Conservation (phyloP, 2,329 filamentous ascomycete genomes). For the Thyridium curvatum region DNA sequence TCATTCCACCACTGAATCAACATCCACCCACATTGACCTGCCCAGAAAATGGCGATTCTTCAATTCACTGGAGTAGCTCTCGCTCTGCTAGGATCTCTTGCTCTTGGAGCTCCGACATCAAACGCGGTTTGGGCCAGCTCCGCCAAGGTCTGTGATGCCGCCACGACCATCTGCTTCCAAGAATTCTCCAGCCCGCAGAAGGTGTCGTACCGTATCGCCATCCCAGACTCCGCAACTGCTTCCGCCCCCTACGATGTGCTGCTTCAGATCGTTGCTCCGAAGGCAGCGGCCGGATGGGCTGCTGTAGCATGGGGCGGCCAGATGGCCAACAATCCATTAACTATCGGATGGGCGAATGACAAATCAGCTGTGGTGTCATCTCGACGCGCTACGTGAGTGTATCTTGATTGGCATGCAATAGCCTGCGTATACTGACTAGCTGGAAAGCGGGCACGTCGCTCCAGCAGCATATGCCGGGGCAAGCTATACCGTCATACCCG, state of each 20-base stretch:
- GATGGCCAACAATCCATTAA: conserved; percentile 34
- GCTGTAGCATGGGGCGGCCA: conserved; percentile 32
- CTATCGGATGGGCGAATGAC: conserved; percentile 30
- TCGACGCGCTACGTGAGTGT: conserved; percentile 26
- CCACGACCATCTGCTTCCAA: conserved; percentile 19
- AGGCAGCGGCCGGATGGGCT: conserved; percentile 28
- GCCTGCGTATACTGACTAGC: too few species aligned
- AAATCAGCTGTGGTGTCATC: conserved; percentile 27
- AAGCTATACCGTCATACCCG: conserved; percentile 24
- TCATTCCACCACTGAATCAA: too few species aligned
- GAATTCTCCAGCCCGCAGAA: conserved; percentile 17
- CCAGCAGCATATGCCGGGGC: conserved; percentile 24
- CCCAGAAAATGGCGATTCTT: too few species aligned
- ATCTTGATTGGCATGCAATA: too few species aligned
- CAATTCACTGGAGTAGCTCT: too few species aligned
- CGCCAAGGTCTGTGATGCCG: conserved; percentile 19
- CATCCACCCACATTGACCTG: too few species aligned
- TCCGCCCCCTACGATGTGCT: conserved; percentile 25
- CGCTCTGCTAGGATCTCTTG: too few species aligned
- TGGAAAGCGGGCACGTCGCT: background rate
- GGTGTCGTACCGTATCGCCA: conserved; percentile 19
- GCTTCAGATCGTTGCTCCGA: conserved; percentile 30
- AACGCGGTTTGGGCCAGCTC: too few species aligned
- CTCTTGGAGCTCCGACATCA: too few species aligned
- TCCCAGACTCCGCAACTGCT: conserved; percentile 20